phyloP scores from a whole-genome alignment of 148 eudicot species.

The Oxyria digyna region DNA sequence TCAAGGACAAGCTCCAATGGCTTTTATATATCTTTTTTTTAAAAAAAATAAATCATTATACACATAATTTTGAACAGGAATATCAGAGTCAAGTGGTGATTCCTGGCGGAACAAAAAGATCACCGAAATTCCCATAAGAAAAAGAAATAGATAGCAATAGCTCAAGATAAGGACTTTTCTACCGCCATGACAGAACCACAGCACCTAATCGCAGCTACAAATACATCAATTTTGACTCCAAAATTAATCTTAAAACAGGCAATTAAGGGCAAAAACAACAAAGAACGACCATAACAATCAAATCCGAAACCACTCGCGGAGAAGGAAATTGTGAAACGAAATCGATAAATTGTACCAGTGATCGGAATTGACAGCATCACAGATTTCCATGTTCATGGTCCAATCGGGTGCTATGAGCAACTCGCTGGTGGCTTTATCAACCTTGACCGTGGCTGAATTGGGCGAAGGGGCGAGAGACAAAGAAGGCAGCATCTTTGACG shows the following conservation, averaged over 20 bases:
- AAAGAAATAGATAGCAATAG: background rate
- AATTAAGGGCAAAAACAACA: background rate
- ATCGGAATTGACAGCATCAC: constrained; percentile 67
- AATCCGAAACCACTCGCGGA: background rate
- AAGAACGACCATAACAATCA: background rate
- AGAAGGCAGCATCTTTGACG: constrained; percentile 24
- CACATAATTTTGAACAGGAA: background rate
- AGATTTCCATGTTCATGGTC: constrained; percentile 83
- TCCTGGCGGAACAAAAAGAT: background rate
- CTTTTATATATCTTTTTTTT: background rate
- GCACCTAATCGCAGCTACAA: background rate
- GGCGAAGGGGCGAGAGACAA: constrained; percentile 30
- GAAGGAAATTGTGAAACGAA: background rate
- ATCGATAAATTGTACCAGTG: constrained; percentile 29
- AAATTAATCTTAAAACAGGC: background rate
- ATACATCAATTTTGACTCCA: background rate
- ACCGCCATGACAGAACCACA: constrained; percentile 4
- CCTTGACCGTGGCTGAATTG: constrained; percentile 41
- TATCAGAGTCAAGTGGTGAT: background rate
- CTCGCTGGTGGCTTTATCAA: constrained; percentile 93
- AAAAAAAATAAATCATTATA: background rate
- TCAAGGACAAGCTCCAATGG: background rate
- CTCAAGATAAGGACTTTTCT: background rate
- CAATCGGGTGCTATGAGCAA: constrained; percentile 80
- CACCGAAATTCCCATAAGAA: background rate